A percentile compares a stretch with the other conserved stretches of the same genome.
These are phyloP conservation scores for Kalmusia sp. DNA, from an alignment of 2,329 filamentous ascomycete genomes.

Conservation along the genomic window DNA sequence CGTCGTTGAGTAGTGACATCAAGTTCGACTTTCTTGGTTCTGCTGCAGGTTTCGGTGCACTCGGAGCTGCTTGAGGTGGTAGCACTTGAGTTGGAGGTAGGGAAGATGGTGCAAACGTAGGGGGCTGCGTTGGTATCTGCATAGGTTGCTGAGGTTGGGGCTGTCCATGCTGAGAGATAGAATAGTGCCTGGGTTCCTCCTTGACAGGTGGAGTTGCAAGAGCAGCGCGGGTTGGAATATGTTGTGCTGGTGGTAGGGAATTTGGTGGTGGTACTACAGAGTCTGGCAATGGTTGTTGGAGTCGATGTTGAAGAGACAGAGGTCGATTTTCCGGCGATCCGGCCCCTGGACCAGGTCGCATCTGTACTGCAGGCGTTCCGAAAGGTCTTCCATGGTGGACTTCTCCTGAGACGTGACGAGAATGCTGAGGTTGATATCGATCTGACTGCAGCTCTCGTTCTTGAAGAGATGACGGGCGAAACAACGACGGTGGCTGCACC, in stretches of 20 bases:
- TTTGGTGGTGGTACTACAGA: conserved; percentile 25
- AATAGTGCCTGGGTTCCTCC: conserved; percentile 40
- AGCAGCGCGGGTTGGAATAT: conserved; percentile 29
- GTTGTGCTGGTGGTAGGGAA: conserved; percentile 25
- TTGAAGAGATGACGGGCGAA: conserved; percentile 31
- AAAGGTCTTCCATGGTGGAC: conserved; percentile 34
- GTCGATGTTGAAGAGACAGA: conserved; percentile 37
- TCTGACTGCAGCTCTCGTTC: conserved; percentile 43
- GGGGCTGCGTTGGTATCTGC: conserved; percentile 28
- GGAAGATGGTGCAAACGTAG: conserved; percentile 26
- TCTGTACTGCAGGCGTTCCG: conserved; percentile 27
- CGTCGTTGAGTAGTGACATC: conserved; percentile 46
- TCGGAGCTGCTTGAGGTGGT: conserved; percentile 19
- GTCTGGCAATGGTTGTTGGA: conserved; percentile 33
- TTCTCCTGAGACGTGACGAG: conserved; percentile 42
- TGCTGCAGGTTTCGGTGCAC: conserved; percentile 33
- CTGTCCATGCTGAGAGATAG: conserved; percentile 19
- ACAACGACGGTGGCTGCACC: conserved; percentile 31
- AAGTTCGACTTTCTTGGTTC: conserved; percentile 47
- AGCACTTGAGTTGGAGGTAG: conserved; percentile 27
- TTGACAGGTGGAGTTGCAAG: conserved; percentile 42
- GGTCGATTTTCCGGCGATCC: conserved; percentile 42
- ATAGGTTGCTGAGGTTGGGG: conserved; percentile 27
- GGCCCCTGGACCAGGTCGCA: conserved; percentile 31
- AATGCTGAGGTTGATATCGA: conserved; percentile 33